These are phyloP conservation scores for Santalum album DNA, from an alignment of 164 flowering plant species.

Conservation along the genomic window DNA sequence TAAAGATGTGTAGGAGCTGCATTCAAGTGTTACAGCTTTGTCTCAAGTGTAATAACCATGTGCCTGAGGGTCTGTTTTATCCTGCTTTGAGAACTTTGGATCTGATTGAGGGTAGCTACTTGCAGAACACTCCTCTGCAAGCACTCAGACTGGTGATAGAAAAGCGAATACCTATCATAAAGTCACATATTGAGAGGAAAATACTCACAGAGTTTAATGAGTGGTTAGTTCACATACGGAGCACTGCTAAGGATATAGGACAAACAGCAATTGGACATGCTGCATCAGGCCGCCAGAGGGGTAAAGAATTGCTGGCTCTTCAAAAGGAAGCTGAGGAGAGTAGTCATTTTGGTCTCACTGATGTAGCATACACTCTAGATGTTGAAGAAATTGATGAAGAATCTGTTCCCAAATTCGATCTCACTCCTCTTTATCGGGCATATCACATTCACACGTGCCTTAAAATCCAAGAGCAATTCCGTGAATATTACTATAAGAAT, in stretches of 20 bases:
- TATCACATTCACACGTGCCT: constrained; percentile 73
- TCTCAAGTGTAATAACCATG: constrained; percentile 59
- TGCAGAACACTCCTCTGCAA: constrained; percentile 51
- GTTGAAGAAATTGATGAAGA: constrained; percentile 68
- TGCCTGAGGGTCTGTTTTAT: constrained; percentile 65
- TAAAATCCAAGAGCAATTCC: constrained; percentile 61
- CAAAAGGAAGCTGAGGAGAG: constrained; percentile 86
- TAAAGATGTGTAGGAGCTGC: constrained; percentile 58
- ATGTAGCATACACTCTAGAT: constrained; percentile 56
- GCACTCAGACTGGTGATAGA: constrained; percentile 42
- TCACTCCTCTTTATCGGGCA: constrained; percentile 82
- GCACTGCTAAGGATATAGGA: constrained; percentile 74
- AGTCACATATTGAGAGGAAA: constrained; percentile 66
- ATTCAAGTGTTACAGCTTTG: constrained; percentile 60
- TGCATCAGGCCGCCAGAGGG: constrained; percentile 70
- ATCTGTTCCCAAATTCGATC: constrained; percentile 62
- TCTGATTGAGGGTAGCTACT: constrained; percentile 54
- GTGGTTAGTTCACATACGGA: constrained; percentile 78
- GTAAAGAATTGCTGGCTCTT: constrained; percentile 64
- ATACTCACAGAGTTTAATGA: constrained; percentile 65
- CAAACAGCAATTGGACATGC: constrained; percentile 79
- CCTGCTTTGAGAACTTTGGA: constrained; percentile 79
- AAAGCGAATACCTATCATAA: constrained; percentile 58
- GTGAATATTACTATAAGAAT: constrained; percentile 77
- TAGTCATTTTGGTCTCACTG: constrained; percentile 47